Evolutionary conservation across 1,284 basidiomycete genomes (phyloP).

Genomic region (Afroboletus lepidellus): DNA sequence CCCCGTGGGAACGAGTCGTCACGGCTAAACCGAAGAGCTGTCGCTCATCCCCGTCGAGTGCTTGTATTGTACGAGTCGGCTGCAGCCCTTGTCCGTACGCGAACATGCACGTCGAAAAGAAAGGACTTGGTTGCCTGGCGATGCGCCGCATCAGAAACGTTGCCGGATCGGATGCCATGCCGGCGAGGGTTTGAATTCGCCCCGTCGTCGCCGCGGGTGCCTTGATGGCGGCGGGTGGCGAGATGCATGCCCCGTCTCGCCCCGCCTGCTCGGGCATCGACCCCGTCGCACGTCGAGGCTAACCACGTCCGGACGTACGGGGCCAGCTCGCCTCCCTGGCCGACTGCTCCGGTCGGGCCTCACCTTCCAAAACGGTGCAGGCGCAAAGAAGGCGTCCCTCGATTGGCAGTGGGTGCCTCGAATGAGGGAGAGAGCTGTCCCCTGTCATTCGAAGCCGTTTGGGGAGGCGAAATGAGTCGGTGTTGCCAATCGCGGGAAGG

Average conservation of each 20-base stretch:
- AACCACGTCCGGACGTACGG: constrained; percentile 9
- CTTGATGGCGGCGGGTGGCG: constrained; percentile 9
- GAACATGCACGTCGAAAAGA: constrained; percentile 20
- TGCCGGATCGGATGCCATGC: constrained; percentile 1
- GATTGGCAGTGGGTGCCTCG: constrained; percentile 25
- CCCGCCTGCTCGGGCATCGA: not conserved
- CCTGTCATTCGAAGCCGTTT: constrained; percentile 12
- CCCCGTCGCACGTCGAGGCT: not conserved
- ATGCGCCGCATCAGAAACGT: constrained; percentile 23
- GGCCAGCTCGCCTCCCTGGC: constrained; percentile 3
- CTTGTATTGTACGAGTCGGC: not conserved
- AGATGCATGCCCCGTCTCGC: not conserved
- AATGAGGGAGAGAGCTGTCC: not conserved
- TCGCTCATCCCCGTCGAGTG: constrained; percentile 9
- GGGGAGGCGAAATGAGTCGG: constrained; percentile 27
- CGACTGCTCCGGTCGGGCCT: constrained; percentile 5
- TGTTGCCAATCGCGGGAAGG: constrained; percentile 10
- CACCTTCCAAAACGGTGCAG: constrained; percentile 15
- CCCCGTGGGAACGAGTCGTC: constrained; percentile 18
- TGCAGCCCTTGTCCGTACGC: not conserved
- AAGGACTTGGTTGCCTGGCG: constrained; percentile 23
- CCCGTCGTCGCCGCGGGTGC: constrained; percentile 2
- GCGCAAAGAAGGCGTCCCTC: constrained; percentile 18
- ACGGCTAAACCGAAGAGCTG: constrained; percentile 14
- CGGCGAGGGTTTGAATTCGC: constrained; percentile 1